Percentiles rank a stretch among this genome's conserved stretches.
phyloP scores from a whole-genome alignment of 2,329 filamentous ascomycete genomes.

The Colletotrichum falcatum region DNA sequence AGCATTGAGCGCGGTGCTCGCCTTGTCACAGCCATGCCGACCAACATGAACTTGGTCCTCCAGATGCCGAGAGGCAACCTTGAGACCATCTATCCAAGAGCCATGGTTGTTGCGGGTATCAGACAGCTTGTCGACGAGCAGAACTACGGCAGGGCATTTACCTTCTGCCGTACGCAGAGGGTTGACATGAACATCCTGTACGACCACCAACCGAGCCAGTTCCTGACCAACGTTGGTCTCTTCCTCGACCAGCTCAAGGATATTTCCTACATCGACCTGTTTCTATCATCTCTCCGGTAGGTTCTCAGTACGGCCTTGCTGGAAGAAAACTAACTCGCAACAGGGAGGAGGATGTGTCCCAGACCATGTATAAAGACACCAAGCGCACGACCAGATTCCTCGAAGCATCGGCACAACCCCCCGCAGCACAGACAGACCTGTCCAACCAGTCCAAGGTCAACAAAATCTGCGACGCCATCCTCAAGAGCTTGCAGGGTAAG shows the following conservation, averaged over 20 bases:
- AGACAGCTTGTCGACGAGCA: slow-evolving; percentile 82
- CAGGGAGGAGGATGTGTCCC: slow-evolving; percentile 89
- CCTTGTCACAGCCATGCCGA: slow-evolving; percentile 89
- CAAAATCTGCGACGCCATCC: slow-evolving; percentile 85
- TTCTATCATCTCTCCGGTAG: slow-evolving; percentile 86
- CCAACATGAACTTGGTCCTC: slow-evolving; percentile 84
- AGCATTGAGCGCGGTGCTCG: slow-evolving; percentile 91
- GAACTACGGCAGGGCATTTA: slow-evolving; percentile 86
- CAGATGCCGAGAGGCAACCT: slow-evolving; percentile 97
- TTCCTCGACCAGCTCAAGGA: slow-evolving; percentile 90
- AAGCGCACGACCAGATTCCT: slow-evolving; percentile 53
- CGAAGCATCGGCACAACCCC: slow-evolving; percentile 38
- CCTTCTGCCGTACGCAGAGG: slow-evolving; percentile 89
- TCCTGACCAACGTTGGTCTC: slow-evolving; percentile 78
- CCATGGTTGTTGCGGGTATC: slow-evolving; percentile 92
- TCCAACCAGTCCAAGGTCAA: slow-evolving; percentile 77
- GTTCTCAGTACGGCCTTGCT: slow-evolving; percentile 42
- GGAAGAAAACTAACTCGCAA: slow-evolving; percentile 44
- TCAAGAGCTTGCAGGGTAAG: slow-evolving; percentile 73
- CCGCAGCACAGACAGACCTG: slow-evolving; percentile 32
- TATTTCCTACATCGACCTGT: slow-evolving; percentile 86
- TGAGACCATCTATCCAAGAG: slow-evolving; percentile 93
- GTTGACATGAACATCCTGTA: slow-evolving; percentile 99
- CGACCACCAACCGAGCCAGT: slow-evolving; percentile 90
- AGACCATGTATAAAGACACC: slow-evolving; percentile 94